Evolutionary conservation across 192 early-diverging fungal species (phyloP), one percentile per base, ranked within the genome.

Genomic region (Rhizophagus sp.): DNA sequence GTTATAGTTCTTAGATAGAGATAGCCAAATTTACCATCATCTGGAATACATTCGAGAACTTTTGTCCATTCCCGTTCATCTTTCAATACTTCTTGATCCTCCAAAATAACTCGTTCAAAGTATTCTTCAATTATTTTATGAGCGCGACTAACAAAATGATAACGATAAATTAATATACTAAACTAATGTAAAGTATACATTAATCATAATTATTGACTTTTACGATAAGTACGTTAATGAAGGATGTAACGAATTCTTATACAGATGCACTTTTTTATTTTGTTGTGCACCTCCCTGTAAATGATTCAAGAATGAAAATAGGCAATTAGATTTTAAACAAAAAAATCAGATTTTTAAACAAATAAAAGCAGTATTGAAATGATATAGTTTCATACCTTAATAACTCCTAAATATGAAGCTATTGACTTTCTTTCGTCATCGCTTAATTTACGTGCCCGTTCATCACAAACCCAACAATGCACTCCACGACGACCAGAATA

Each of bases 381-480:
- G 3, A 41, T 7, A 78, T 24, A 4, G 10, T 15, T 41, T 12
- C 68, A 75, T 73, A 87, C 89, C 82, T 91, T 91, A 66, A 94
- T 81, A 33, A 99, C 87, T 71, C 93, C 92, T 47, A 99, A 69
- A 82, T 96, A 99, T 13, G 89, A 83, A 1, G 96, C 93, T 62
- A 99, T 93, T 0, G 96, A 93, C 47, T 90, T 89, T 67, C 97
- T 86, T n/a, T 88, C 89, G 11, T 94, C 90, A 68, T 94, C 91
- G 69, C 88, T 90, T 78, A 99, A 82, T 76, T 88, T 83, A 10
- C 95, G 89, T 6, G 97, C 97, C 15, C 91, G 85, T 73, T 96
- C 93, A 82, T 99, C 97, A 70, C 92, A 94, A 25, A 99, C 93
- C 97, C 97, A 99, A 88, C 97, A 97, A 90, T 99, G 97, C 52